These are phyloP conservation scores for Choiromyces venosus DNA, from an alignment of 495 filamentous ascomycete species.

Conservation along the genomic window DNA sequence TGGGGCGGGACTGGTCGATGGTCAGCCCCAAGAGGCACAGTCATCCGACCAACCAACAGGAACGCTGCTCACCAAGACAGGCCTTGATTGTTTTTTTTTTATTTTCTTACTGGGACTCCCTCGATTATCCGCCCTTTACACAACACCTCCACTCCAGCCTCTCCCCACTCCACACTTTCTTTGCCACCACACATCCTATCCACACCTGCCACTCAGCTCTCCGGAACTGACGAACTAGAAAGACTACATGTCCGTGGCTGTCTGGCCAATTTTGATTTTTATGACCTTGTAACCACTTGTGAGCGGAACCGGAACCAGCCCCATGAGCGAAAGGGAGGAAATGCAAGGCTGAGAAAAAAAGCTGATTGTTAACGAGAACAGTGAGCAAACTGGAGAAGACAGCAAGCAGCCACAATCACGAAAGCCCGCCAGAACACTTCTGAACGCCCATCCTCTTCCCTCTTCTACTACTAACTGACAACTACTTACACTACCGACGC, in stretches of 20 bases:
- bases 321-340: neutral
- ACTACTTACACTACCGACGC: conserved; percentile 15
- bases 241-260: conserved; percentile 40
- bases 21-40: conserved; percentile 32
- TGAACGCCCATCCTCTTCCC: conserved; percentile 30
- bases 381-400: conserved; percentile 31
- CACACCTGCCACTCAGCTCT: conserved; percentile 3
- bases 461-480: conserved; percentile 27
- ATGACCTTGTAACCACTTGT: neutral
- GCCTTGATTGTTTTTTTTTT: neutral
- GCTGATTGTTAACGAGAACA: conserved; percentile 32
- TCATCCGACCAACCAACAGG: conserved; percentile 35
- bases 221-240: conserved; percentile 18
- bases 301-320: neutral
- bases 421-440: conserved; percentile 29
- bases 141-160: conserved; percentile 3
- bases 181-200: neutral
- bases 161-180: neutral
- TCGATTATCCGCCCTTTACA: neutral
- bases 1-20: conserved; percentile 12
- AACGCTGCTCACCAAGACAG: conserved; percentile 2
- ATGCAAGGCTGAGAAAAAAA: conserved; percentile 31
- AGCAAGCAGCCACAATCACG: conserved; percentile 28
- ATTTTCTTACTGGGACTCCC: neutral
- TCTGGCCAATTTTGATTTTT: conserved; percentile 23